Base-by-base conservation (phyloP, 2,329 filamentous ascomycete genomes). In the Pseudogymnoascus sp. region DNA sequence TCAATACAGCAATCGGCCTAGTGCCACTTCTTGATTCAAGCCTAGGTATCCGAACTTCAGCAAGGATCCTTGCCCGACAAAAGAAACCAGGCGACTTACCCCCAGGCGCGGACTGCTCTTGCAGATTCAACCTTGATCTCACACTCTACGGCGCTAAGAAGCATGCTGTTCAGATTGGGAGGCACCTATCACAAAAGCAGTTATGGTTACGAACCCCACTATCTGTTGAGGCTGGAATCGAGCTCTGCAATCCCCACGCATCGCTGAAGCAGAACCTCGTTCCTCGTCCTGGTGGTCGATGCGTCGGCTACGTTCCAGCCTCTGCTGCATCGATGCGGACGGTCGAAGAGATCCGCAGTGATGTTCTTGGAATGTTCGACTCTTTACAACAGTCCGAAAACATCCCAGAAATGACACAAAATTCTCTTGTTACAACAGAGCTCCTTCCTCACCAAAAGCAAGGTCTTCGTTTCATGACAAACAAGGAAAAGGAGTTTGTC, bases 361-460 rank as follows among this genome's bases (percentile, higher is more conserved):
- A 96, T 63, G 89, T 96, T 22, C 84, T 91, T 74, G 87, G 86
- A 43, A 90, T 98, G 72, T 96, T 99, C 70, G 92, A 97, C 76
- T 89, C 88, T 6, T 84, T 97, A 40, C 84, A 87, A 26, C 87
- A 87, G 69, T 86, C 83, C 8, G 89, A 96, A 63, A 85, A 91
- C 65, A 78, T 98, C 6, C 89, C 89, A 0, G 83, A 88, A 67
- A 86, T 88, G 77, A 86, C 93, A 3, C 83, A 90, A 0, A 81
- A 85, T 61, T 67, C 77, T 2, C 75, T 78, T 6, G 82, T 95
- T 61, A 81, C 82, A 63, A 92, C 88, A 0, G 80, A 84, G 28
- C 78, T 98, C 16, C 84, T 97, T 43, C 82, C 83, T 64, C 93
- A 98, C 75, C 93, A 98, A 74, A 95, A 91, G 74, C 92, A 97